Base-by-base conservation (phyloP, 495 filamentous ascomycete species). In the Monascus purpureus region DNA sequence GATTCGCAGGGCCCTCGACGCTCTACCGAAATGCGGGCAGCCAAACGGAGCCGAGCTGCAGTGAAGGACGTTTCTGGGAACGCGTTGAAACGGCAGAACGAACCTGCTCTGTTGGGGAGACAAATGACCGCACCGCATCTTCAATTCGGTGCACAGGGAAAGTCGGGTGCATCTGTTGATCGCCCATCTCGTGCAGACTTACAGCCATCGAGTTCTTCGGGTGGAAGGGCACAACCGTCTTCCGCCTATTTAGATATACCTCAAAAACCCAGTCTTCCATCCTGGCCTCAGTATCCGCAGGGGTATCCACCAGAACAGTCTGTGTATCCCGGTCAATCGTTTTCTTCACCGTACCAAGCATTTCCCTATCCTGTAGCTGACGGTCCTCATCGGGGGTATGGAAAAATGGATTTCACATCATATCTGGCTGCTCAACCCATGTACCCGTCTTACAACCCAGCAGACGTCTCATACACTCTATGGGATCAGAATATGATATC, bases 351-450 rank as follows among this genome's bases (percentile, higher is more conserved):
- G 25, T 35, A 36, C 14, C 30, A 52, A 9, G 27, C 52, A 16
- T 50, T 45, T 28, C 15, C 42, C 6, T 58, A 56, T 17, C 48
- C 62, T 14, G 47, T 62, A 12, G 56, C 59, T 23, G 62, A 68
- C 29, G 63, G 68, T 43, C 52, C 51, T 1, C 53, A 60, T 30
- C 67, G 65, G 63, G 49, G 50, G 3, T 60, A 18, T 55, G 61
- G 65, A 38, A 32, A 54, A 38, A 49, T 50, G 33, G 49, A 53
- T 28, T 45, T 40, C 31, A 40, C 41, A 16, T 43, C 53, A 6
- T 55, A 59, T 40, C 29, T 42, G 2, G 13, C 37, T 15, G 61
- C 58, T 15, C 46, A 41, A 13, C 35, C 36, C 17, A 42, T 41
- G 7, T 58, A 59, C 31, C 43, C 41, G 17, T 18, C 41, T 20